Percentiles rank a stretch among this genome's conserved stretches.
phyloP scores from a whole-genome alignment of 352 stramenopile genomes.

The Phytophthora cryptogea region DNA sequence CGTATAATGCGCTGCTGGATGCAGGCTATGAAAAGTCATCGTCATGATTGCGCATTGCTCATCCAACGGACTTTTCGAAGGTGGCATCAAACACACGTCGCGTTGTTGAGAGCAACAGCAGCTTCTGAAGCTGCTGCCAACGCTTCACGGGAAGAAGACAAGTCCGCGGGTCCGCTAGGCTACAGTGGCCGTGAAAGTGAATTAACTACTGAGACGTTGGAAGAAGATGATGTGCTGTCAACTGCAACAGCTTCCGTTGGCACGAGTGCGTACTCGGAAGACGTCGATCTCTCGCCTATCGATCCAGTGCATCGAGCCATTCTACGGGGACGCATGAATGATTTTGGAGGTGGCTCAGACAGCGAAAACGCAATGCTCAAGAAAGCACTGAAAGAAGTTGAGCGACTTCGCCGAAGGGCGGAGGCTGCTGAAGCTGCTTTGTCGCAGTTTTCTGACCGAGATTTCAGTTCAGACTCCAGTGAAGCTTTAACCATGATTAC shows the following conservation, averaged over 20 bases:
- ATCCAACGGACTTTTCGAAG: constrained; percentile 39
- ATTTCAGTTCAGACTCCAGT: constrained; percentile 19
- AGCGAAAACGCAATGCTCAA: constrained; percentile 47
- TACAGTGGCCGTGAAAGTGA: constrained; percentile 37
- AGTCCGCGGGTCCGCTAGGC: constrained; percentile 9
- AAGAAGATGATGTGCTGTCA: constrained; percentile 38
- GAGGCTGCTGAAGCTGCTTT: constrained; percentile 67
- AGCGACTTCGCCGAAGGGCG: constrained; percentile 60
- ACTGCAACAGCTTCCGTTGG: constrained; percentile 45
- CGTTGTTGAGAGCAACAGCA: constrained; percentile 12
- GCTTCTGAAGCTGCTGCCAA: constrained; percentile 15
- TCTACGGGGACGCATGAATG: constrained; percentile 18
- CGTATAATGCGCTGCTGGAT: constrained; percentile 40
- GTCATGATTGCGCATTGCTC: constrained; percentile 30
- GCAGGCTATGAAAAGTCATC: constrained; percentile 14
- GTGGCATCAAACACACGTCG: constrained; percentile 30
- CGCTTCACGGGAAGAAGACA: constrained; percentile 22
- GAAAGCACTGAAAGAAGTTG: constrained; percentile 55
- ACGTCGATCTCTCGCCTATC: constrained; percentile 30
- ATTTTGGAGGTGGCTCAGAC: constrained; percentile 18
- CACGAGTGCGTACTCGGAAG: constrained; percentile 46
- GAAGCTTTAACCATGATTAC: constrained; percentile 22
- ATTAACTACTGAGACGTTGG: constrained; percentile 33
- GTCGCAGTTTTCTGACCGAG: constrained; percentile 31
- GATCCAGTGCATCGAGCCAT: constrained; percentile 18